phyloP scores from a whole-genome alignment of 257 asterid species.

The Striga asiatica region DNA sequence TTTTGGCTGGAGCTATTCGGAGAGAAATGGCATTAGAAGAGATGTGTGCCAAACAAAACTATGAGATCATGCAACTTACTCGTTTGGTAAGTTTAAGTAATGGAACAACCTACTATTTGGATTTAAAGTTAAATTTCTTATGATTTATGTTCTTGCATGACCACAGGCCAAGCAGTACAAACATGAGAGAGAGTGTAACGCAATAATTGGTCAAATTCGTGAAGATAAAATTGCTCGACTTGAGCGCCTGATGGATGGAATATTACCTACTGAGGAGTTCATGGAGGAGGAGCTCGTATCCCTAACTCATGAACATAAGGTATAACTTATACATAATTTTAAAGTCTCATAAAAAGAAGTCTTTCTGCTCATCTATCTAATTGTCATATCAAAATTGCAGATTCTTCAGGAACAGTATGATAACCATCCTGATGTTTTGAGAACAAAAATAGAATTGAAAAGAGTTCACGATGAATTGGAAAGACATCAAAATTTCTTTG shows the following conservation, averaged over 20 bases:
- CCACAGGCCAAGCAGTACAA: slow-evolving; percentile 90
- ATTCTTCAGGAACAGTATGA: slow-evolving; percentile 71
- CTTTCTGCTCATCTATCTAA: slow-evolving; percentile 16
- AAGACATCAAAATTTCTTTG: slow-evolving; percentile 73
- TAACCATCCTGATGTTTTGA: slow-evolving; percentile 80
- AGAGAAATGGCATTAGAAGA: slow-evolving; percentile 99
- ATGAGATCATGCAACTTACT: slow-evolving; percentile 80
- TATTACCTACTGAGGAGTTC: slow-evolving; percentile 76
- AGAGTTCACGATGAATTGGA: slow-evolving; percentile 79
- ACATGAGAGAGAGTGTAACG: slow-evolving; percentile 94
- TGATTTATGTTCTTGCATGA: slow-evolving; percentile 9
- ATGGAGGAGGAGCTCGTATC: slow-evolving; percentile 72
- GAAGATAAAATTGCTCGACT: slow-evolving; percentile 93
- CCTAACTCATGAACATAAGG: slow-evolving; percentile 75
- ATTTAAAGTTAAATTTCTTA: slow-evolving; percentile 9
- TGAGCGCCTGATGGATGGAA: slow-evolving; percentile 94
- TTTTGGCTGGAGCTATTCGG: slow-evolving; percentile 92
- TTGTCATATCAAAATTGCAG: slow-evolving; percentile 35
- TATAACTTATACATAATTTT: slow-evolving; percentile 14
- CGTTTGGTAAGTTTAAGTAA: slow-evolving; percentile 59
- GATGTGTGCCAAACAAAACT: slow-evolving; percentile 60
- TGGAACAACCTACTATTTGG: not conserved
- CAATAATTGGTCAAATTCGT: slow-evolving; percentile 76
- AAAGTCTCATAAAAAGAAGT: not conserved
- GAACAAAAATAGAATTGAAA: slow-evolving; percentile 61